Conservation (phyloP, 2,329 filamentous ascomycete genomes). For the Scytalidium sp. region DNA sequence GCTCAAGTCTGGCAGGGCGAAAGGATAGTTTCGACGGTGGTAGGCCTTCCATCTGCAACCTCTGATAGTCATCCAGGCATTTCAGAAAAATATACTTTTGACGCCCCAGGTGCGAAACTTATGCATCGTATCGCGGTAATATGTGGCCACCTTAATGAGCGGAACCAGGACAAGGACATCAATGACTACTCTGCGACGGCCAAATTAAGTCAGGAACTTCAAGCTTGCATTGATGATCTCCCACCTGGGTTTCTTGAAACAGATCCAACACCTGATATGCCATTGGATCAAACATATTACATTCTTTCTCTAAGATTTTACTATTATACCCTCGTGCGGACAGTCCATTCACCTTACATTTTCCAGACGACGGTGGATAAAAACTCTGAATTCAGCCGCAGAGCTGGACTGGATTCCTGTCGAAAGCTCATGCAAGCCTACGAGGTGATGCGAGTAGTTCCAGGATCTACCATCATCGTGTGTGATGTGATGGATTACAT, state of each 20-base stretch:
- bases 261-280: constrained; percentile 16
- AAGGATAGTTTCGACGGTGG: constrained; percentile 47
- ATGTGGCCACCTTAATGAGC: constrained; percentile 35
- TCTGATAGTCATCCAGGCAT: constrained; percentile 21
- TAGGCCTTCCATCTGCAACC: constrained; percentile 47
- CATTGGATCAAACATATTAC: constrained; percentile 26
- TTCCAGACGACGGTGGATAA: constrained; percentile 33
- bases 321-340: constrained; percentile 34
- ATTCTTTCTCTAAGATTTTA: constrained; percentile 35
- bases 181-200: constrained; percentile 36
- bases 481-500: constrained; percentile 47
- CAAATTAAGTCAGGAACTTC: constrained; percentile 37
- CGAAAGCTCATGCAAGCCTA: constrained; percentile 38
- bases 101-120: neutral
- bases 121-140: constrained; percentile 27
- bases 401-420: constrained; percentile 36
- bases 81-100: neutral
- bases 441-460: constrained; percentile 28
- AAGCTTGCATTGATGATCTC: constrained; percentile 26
- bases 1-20: constrained; percentile 39
- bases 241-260: constrained; percentile 28
- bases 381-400: constrained; percentile 35
- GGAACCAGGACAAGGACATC: constrained; percentile 34
- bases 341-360: constrained; percentile 46
- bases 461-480: constrained; percentile 28